A percentile compares a stretch with the other conserved stretches of the same genome.
Evolutionary conservation across 345 rosid species (phyloP).

Genomic region (Hibiscus mutabilis): DNA sequence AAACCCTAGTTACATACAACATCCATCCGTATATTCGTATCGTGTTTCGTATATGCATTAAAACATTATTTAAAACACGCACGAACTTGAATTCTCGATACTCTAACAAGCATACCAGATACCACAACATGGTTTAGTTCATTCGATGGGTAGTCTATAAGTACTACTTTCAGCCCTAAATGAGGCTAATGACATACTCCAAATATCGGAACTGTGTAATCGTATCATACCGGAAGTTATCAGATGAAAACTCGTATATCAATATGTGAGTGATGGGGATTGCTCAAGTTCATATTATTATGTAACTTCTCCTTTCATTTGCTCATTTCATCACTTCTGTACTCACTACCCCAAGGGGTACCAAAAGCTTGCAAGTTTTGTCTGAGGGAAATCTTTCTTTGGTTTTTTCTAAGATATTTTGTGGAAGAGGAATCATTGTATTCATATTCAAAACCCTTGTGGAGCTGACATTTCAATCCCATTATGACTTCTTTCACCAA

Average conservation of each 20-base stretch:
- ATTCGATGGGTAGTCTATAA: too few species aligned
- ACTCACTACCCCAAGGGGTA: slow-evolving; percentile 1
- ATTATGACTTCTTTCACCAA: neutral
- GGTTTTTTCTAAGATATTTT: neutral
- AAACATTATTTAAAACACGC: too few species aligned
- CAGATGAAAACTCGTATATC: too few species aligned
- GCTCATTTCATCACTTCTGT: neutral
- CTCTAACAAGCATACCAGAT: too few species aligned
- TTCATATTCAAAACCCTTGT: neutral
- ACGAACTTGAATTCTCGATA: too few species aligned
- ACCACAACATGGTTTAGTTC: too few species aligned
- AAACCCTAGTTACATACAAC: neutral
- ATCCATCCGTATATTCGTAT: too few species aligned
- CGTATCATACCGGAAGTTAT: too few species aligned
- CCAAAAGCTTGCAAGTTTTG: neutral
- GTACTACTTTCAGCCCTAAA: too few species aligned
- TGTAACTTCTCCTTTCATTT: slow-evolving; percentile 10
- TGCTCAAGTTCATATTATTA: neutral
- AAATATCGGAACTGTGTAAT: too few species aligned
- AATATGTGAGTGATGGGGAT: neutral
- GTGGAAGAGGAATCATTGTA: neutral
- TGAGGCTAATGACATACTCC: too few species aligned
- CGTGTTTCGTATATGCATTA: too few species aligned
- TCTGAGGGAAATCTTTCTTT: neutral
- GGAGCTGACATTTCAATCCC: neutral